Base-by-base conservation (phyloP, 441 rosid genomes). In the Jatropha podagrica region DNA sequence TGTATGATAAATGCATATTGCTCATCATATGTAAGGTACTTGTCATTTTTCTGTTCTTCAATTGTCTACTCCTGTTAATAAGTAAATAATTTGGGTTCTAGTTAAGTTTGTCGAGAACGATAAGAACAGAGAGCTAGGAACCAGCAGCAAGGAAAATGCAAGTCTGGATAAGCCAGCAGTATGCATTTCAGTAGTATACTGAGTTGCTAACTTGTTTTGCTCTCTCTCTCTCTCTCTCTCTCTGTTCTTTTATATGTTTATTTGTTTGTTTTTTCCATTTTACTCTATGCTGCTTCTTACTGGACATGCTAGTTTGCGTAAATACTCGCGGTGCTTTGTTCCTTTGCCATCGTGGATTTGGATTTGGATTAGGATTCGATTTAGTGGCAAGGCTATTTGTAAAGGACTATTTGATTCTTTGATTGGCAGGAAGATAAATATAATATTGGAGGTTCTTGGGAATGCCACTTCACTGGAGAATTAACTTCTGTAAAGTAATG, bases 1-100 rank as follows among this genome's bases (percentile, higher is more conserved):
- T 73, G n/a, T 75, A 69, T 83, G 75, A 71, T 83, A 79, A 71
- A 56, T 44, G 61, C 69, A 68, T 20, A 72, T 77, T 63, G 27
- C 32, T 37, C 71, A 27, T 62, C 59, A 54, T 27, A 26, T 58
- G 40, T 8, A 71, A 64, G 75, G 67, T 38, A n/a, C 49, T 8
- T 52, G 15, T 51, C 60, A 5, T 51, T 60, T 46, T 69, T 69
- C 46, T 44, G 48, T 23, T 0, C 1, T 59, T 48, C 13, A 26
- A 23, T 41, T 44, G 5, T 71, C 44, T 10, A 41, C 44, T 15
- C n/a, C 55, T 46, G 26, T 60, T 51, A 23, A 55, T 18, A 37
- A 54, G 40, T 13, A 37, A 27, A 6, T 58, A 49, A 68, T 56
- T 38, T 68, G 18, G 49, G 10, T 12, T 7, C 23, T 20, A 23